Percentiles rank a stretch among this genome's conserved stretches.
Evolutionary conservation across 1,284 basidiomycete species (phyloP).

Genomic region (Ustilago bromivora): DNA sequence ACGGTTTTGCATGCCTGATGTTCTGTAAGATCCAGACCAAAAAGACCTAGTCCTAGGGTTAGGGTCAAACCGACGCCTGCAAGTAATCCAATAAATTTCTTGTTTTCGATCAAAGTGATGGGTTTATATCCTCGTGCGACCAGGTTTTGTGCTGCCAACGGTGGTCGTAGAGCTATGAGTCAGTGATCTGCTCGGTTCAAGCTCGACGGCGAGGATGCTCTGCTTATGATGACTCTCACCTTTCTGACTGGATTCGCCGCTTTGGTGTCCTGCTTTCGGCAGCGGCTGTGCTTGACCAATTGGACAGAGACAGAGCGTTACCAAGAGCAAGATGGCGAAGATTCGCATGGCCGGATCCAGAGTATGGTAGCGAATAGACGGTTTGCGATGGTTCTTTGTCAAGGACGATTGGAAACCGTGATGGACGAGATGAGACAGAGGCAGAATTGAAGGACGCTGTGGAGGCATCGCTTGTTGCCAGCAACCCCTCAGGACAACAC

Average conservation of each 20-base stretch:
- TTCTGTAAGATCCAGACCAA: not conserved
- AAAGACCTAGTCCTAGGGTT: not conserved
- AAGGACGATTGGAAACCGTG: not conserved
- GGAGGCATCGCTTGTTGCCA: not conserved
- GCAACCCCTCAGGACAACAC: not conserved
- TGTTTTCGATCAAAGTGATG: conserved; percentile 2
- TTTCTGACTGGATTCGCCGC: not conserved
- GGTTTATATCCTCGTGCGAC: not conserved
- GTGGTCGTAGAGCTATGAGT: not conserved
- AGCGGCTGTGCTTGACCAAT: conserved; percentile 15
- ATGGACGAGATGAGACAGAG: not conserved
- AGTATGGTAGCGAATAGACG: not conserved
- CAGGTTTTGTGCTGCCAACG: not conserved
- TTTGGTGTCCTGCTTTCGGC: not conserved
- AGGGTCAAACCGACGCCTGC: not conserved
- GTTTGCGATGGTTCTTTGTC: not conserved
- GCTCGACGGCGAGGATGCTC: not conserved
- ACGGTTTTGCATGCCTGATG: conserved; percentile 27
- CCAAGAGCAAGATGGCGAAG: not conserved
- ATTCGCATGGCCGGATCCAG: conserved; percentile 1
- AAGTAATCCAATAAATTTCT: not conserved
- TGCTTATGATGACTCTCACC: not conserved
- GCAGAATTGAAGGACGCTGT: not conserved
- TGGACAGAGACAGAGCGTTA: not conserved
- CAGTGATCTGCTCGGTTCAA: conserved; percentile 1